Evolutionary conservation across 805 yeast species (phyloP).

Genomic region (Cyberlindnera amylophila): DNA sequence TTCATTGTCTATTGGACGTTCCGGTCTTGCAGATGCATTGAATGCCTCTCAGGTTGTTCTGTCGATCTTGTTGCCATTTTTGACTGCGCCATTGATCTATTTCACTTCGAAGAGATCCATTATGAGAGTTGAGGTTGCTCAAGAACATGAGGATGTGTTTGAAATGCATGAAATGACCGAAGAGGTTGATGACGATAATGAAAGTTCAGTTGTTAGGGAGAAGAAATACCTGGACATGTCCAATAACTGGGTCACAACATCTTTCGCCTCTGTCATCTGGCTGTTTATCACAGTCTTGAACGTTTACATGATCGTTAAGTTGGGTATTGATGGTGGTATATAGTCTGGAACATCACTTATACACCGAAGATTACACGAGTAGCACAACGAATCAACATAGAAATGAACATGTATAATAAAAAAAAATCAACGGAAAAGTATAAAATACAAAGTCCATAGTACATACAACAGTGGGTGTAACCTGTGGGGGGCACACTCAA

Average conservation of each 20-base stretch:
- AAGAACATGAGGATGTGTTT: conserved; percentile 6
- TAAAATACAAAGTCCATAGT: too few species aligned
- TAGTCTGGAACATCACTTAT: not conserved
- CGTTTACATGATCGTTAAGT: conserved; percentile 52
- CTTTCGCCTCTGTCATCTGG: conserved; percentile 60
- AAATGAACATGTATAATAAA: not conserved
- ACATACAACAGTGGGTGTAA: too few species aligned
- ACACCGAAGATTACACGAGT: too few species aligned
- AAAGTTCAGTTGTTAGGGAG: conserved; percentile 9
- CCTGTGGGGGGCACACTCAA: too few species aligned
- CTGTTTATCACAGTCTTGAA: conserved; percentile 67
- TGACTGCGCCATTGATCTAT: conserved; percentile 80
- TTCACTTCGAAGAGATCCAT: conserved; percentile 68
- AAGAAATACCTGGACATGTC: conserved; percentile 42
- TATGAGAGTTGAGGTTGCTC: conserved; percentile 54
- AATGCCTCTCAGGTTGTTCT: conserved; percentile 85
- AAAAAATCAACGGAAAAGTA: too few species aligned
- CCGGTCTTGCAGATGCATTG: conserved; percentile 67
- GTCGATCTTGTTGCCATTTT: conserved; percentile 77
- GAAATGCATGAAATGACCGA: conserved; percentile 2
- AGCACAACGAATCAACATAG: too few species aligned
- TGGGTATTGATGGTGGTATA: conserved; percentile 26
- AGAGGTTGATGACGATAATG: conserved; percentile 17
- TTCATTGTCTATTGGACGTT: conserved; percentile 65
- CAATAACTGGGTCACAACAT: conserved; percentile 56